Percentiles rank a stretch among this genome's conserved stretches.
Evolutionary conservation across 495 filamentous ascomycete species (phyloP).

Genomic region (Paragyromitra xinjiangensis): DNA sequence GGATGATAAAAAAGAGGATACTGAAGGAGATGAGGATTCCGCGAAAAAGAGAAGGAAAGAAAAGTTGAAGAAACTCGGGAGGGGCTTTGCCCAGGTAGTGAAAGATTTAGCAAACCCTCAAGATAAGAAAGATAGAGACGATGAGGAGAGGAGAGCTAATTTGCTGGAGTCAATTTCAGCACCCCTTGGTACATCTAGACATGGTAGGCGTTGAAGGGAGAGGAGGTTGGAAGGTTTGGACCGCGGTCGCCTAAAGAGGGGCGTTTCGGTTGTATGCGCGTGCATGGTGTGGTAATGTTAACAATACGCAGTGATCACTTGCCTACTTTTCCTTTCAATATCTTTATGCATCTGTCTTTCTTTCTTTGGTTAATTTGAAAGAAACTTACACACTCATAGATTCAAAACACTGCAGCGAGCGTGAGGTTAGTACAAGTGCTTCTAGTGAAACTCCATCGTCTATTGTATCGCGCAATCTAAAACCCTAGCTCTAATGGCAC

Average conservation of each 20-base stretch:
- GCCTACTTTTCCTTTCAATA: background rate
- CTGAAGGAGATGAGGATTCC: background rate
- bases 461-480: no score
- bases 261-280: background rate
- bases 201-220: background rate
- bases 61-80: background rate
- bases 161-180: constrained; percentile 7
- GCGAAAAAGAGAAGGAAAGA: background rate
- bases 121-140: background rate
- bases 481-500: no score
- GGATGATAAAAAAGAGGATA: background rate
- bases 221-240: background rate
- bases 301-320: background rate
- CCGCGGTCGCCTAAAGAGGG: background rate
- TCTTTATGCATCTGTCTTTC: background rate
- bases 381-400: background rate
- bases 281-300: background rate
- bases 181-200: background rate
- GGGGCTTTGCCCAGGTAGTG: background rate
- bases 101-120: background rate
- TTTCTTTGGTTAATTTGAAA: background rate
- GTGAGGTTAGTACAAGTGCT: no score
- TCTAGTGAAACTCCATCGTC: no score
- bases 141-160: constrained; percentile 10
- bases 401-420: no score